phyloP scores from a whole-genome alignment of 495 filamentous ascomycete species.

The Amphirosellinia nigrospora region DNA sequence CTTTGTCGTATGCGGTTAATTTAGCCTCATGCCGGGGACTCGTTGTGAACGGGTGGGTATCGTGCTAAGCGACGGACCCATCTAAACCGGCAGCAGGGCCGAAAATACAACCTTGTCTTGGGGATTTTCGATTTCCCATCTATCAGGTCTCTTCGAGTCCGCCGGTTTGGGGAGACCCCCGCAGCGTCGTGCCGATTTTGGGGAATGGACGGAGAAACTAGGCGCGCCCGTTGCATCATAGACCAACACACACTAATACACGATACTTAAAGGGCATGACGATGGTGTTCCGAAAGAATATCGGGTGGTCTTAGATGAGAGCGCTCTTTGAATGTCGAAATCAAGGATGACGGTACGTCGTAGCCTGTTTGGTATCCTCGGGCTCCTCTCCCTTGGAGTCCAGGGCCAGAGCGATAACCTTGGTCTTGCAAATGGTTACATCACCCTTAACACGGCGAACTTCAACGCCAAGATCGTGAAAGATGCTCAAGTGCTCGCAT shows the following conservation, averaged over 20 bases:
- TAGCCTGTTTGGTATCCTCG: constrained; percentile 31
- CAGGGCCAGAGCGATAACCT: constrained; percentile 36
- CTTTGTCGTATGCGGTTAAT: not conserved
- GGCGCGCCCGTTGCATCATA: constrained; percentile 17
- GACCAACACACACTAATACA: constrained; percentile 7
- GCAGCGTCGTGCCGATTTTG: constrained; percentile 29
- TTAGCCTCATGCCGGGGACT: not conserved
- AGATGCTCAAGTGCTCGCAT: constrained; percentile 47
- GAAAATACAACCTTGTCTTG: constrained; percentile 16
- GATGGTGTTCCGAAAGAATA: constrained; percentile 23
- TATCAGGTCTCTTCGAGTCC: constrained; percentile 15
- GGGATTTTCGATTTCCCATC: constrained; percentile 25
- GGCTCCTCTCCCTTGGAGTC: constrained; percentile 49
- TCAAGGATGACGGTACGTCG: constrained; percentile 29
- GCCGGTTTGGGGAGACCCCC: constrained; percentile 26
- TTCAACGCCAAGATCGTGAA: constrained; percentile 47
- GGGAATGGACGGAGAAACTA: constrained; percentile 31
- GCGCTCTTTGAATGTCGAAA: not conserved
- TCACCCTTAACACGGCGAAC: constrained; percentile 43
- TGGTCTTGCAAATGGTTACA: constrained; percentile 45
- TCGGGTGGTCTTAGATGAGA: constrained; percentile 20
- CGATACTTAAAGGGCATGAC: constrained; percentile 23
- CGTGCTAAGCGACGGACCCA: not conserved
- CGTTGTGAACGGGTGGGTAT: not conserved
- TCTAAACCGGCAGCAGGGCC: constrained; percentile 13